Conservation (phyloP, 164 flowering plant species). For the Aristolochia contorta region DNA sequence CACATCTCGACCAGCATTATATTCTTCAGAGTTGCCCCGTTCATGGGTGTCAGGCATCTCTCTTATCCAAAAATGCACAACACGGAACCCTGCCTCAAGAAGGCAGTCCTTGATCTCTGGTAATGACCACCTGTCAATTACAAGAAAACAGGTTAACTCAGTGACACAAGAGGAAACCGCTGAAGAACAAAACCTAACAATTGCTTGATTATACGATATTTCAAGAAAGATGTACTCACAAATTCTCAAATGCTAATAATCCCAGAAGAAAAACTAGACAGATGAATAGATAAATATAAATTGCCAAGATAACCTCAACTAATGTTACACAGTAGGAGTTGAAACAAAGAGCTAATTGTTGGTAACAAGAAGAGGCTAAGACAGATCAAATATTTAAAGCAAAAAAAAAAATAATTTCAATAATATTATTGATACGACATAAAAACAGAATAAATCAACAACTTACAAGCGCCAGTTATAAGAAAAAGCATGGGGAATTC, state of each 20-base stretch:
- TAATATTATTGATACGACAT: no score
- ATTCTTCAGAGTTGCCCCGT: constrained; percentile 38
- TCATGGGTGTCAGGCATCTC: constrained; percentile 63
- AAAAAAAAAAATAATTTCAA: no score
- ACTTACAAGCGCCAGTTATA: constrained; percentile 97
- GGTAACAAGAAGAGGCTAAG: no score
- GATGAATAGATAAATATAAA: no score
- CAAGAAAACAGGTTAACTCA: background rate
- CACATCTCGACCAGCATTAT: constrained; percentile 42
- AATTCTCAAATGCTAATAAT: no score
- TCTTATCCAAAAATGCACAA: constrained; percentile 83
- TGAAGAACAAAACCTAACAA: background rate
- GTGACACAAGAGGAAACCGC: background rate
- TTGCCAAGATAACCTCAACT: no score
- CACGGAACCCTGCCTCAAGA: constrained; percentile 75
- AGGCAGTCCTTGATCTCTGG: constrained; percentile 91
- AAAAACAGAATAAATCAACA: no score
- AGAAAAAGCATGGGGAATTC: constrained; percentile 80
- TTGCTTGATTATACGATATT: no score
- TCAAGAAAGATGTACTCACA: no score
- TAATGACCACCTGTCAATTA: constrained; percentile 68
- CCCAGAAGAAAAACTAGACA: background rate
- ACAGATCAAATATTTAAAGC: no score
- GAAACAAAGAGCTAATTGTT: no score
- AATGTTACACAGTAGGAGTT: no score